These are phyloP conservation scores for Glarea lozoyensis DNA, from an alignment of 495 filamentous ascomycete species.

Conservation along the genomic window DNA sequence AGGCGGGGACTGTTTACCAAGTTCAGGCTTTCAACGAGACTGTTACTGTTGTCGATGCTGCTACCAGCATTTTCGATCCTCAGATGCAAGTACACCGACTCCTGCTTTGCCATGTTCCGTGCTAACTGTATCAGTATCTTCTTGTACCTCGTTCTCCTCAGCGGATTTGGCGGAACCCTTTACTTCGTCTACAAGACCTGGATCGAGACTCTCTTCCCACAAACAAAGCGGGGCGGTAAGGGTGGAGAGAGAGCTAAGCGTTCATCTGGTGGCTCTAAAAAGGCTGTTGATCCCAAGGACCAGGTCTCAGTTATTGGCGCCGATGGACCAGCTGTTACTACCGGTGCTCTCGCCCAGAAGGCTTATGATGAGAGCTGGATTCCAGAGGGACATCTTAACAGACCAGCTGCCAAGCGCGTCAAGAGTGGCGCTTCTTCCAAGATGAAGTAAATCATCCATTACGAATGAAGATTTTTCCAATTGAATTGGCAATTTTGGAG, in stretches of 20 bases:
- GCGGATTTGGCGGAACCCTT: conserved; percentile 63
- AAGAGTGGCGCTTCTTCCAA: conserved; percentile 48
- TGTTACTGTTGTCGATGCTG: conserved; percentile 84
- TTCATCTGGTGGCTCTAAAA: conserved; percentile 50
- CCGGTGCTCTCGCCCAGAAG: conserved; percentile 39
- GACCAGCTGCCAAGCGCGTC: conserved; percentile 69
- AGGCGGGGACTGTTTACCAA: conserved; percentile 59
- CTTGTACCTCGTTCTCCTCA: conserved; percentile 87
- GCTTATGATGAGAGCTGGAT: conserved; percentile 96
- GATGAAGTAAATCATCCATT: no score
- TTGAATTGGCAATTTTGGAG: no score
- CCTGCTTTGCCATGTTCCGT: not conserved
- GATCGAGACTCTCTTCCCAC: conserved; percentile 93
- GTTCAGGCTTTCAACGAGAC: conserved; percentile 78
- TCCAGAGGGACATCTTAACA: conserved; percentile 81
- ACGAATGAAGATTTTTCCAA: no score
- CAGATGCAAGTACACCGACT: conserved; percentile 72
- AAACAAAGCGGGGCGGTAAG: conserved; percentile 64
- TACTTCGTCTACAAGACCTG: conserved; percentile 99
- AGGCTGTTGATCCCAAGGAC: conserved; percentile 43
- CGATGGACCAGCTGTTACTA: conserved; percentile 62
- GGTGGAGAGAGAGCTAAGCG: conserved; percentile 49
- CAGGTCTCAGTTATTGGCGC: conserved; percentile 57
- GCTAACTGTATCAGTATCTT: conserved; percentile 92
- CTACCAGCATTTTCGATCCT: conserved; percentile 88